Evolutionary conservation across 352 stramenopile genomes (phyloP).

Genomic region (Globisporangium uncinulatum): DNA sequence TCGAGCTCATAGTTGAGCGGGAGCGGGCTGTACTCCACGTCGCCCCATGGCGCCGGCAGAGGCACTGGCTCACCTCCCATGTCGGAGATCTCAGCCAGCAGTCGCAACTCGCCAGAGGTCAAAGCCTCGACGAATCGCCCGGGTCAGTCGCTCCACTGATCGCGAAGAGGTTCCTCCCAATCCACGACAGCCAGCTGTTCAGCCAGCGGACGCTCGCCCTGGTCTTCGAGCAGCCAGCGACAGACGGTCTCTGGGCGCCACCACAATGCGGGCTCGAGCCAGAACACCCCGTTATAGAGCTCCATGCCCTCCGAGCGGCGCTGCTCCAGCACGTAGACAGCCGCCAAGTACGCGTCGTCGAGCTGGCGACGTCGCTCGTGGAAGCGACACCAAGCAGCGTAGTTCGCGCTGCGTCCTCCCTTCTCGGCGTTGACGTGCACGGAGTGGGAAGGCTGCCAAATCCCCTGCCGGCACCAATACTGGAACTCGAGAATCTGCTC

Average conservation of each 20-base stretch:
- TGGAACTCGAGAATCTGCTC: neutral
- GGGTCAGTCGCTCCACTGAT: neutral
- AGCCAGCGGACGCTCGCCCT: neutral
- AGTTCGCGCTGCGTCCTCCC: no score
- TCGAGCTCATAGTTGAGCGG: neutral
- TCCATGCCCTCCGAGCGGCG: neutral
- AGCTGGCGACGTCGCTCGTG: neutral
- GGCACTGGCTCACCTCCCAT: neutral
- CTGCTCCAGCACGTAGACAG: neutral
- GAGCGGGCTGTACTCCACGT: neutral
- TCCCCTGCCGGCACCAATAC: neutral
- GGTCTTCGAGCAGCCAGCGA: neutral
- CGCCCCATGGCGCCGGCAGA: neutral
- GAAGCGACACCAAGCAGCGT: neutral
- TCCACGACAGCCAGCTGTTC: neutral
- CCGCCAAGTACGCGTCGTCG: neutral
- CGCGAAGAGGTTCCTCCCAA: neutral
- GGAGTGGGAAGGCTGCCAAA: neutral
- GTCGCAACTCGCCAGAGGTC: neutral
- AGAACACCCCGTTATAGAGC: neutral
- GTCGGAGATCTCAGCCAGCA: neutral
- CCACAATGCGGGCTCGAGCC: neutral
- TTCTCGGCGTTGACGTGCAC: neutral
- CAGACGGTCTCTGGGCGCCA: neutral
- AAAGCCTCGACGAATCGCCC: neutral